phyloP scores from a whole-genome alignment of 768 basidiomycete species.

The Termitomyces sp. region DNA sequence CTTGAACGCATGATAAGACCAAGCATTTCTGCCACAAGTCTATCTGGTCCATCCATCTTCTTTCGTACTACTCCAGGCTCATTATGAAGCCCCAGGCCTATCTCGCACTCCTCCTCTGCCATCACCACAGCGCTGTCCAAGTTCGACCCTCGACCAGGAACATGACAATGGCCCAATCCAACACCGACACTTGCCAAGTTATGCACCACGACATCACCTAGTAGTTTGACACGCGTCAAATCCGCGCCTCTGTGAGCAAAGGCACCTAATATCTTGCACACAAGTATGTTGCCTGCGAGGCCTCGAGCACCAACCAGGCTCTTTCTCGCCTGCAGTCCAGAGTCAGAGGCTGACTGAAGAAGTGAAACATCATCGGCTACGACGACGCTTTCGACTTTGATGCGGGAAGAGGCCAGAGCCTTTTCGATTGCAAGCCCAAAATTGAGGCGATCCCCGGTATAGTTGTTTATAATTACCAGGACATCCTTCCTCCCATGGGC shows the following conservation, averaged over 20 bases:
- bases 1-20: constrained; percentile 30
- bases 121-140: constrained; percentile 9
- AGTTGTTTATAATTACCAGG: constrained; percentile 39
- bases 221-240: constrained; percentile 25
- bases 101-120: constrained; percentile 29
- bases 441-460: constrained; percentile 52
- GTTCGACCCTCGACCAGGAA: constrained; percentile 37
- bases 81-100: constrained; percentile 53
- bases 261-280: constrained; percentile 54
- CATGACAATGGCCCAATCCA: constrained; percentile 51
- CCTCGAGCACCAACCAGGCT: constrained; percentile 44
- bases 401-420: constrained; percentile 27
- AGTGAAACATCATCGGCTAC: constrained; percentile 55
- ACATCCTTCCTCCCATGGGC: constrained; percentile 21
- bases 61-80: constrained; percentile 39
- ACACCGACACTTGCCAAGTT: constrained; percentile 30
- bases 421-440: constrained; percentile 55
- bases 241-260: constrained; percentile 34
- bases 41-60: constrained; percentile 26
- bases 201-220: constrained; percentile 28
- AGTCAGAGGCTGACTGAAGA: constrained; percentile 14
- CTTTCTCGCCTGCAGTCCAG: constrained; percentile 7
- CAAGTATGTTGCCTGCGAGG: constrained; percentile 40
- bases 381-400: constrained; percentile 39
- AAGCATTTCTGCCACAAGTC: constrained; percentile 27